Evolutionary conservation across 2,329 filamentous ascomycete species (phyloP), one percentile per base, ranked within the genome.

Genomic region (Pseudogymnoascus sp.): DNA sequence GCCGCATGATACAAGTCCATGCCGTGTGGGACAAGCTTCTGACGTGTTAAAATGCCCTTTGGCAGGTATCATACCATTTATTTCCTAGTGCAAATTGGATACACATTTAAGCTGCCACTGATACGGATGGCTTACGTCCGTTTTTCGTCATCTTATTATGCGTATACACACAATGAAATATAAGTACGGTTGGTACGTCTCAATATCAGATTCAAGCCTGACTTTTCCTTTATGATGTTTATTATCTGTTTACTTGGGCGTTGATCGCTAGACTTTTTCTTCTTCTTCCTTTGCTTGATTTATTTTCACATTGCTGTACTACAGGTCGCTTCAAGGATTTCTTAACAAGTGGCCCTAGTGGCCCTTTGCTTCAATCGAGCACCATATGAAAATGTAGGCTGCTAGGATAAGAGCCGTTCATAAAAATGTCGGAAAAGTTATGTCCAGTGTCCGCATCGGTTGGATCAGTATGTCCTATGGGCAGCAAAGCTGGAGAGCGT

Each of bases 341-440:
- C 41, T 59, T 59, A 3, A 18, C 15, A 41, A 33, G 34, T 61
- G 19, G 59, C 61, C 55, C 61, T 30, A 33, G 52, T 61, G 61
- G 56, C 45, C 23, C 41, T 15, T 57, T 33, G 23, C 48, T 19
- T 33, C 26, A 26, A 28, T 39, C 37, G 30, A 48, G 7, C 23
- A 15, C 18, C 18, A 15, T 28, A 13, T 33, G 39, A 9, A 23
- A 18, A 57, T 57, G 10, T 41, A 21, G 34, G n/a, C 38, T 57
- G 59, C 55, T 15, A 55, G n/a, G 19, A 57, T 35, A 60, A 37
- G 41, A 33, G n/a, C 26, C 15, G 58, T 59, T 59, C n/a, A 56
- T 59, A 18, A 63, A 57, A 57, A 66, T 65, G 65, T 66, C 65
- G 9, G 63, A 63, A 61, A 61, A 59, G 38, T 63, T 64, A 19